These are phyloP conservation scores for Trichomonas vaginalis DNA, from an alignment of 208 protist genomes.

Conservation along the genomic window DNA sequence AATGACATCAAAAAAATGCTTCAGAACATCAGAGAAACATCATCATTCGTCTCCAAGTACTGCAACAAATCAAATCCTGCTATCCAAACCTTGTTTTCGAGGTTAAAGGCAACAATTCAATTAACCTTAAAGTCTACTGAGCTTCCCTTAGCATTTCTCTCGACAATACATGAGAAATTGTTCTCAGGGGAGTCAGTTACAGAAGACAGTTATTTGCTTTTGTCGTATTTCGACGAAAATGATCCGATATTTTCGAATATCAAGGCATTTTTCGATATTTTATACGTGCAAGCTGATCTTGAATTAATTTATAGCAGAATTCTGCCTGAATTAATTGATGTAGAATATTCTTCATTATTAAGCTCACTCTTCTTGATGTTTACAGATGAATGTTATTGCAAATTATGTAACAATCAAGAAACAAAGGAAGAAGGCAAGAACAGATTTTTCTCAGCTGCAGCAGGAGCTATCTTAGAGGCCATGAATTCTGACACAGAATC, in stretches of 20 bases:
- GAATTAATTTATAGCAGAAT: too few species aligned
- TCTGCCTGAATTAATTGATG: too few species aligned
- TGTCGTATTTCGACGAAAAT: neutral
- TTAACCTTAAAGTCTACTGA: neutral
- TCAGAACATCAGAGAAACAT: neutral
- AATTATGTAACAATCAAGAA: too few species aligned
- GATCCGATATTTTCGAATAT: neutral
- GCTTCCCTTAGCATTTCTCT: neutral
- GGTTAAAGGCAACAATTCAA: neutral
- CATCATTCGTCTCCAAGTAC: neutral
- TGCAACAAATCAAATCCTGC: neutral
- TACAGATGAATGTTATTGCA: too few species aligned
- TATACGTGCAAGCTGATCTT: too few species aligned
- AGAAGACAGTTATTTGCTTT: neutral
- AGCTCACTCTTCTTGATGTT: too few species aligned
- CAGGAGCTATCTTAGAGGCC: too few species aligned
- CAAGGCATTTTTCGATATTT: neutral
- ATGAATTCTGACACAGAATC: too few species aligned
- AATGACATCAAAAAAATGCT: neutral
- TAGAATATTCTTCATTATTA: too few species aligned
- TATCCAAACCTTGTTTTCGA: neutral
- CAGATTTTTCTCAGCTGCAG: too few species aligned
- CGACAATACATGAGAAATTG: neutral
- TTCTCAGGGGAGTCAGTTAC: neutral
- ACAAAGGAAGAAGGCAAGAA: too few species aligned